Evolutionary conservation across 192 early-diverging fungal genomes (phyloP), one percentile per base, ranked within the genome.

Genomic region (Allomyces javanicus): DNA sequence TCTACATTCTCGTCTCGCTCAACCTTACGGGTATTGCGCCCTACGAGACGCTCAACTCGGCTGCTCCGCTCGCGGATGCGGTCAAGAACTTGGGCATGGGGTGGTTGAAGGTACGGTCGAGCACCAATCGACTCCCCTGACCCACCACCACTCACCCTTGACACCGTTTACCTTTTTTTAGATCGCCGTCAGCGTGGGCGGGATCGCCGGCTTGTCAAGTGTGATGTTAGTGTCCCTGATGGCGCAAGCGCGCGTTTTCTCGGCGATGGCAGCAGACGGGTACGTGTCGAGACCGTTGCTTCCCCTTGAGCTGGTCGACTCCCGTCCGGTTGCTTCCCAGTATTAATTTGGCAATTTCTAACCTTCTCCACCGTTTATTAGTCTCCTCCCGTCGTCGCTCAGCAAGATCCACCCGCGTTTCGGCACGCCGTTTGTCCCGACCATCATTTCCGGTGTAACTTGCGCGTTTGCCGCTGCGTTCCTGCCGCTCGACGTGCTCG

Each of bases 171-270:
- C n/a, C n/a, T 40, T 40, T 9, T 40, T 7, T 0, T 40, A 58
- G 12, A 79, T 91, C 62, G 65, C 90, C 64, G 80, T 89, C 19
- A 81, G 84, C 25, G 40, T 93, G 5, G 93, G 89, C 22, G 91
- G 88, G 1, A 65, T 95, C 58, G 72, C 75, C 17, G 92, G 90
- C 14, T 79, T 93, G 3, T 83, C 79, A 0, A 90, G 89, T 1
- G 93, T 93, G 0, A 85, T 92, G 24, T 77, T 93, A 5, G 77
- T 85, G 12, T 50, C 81, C 25, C 68, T 93, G 63, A 79, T 93
- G 66, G 87, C 78, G 33, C 93, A 95, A 72, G 85, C 91, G 2
- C 90, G 93, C 65, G 88, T 95, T 55, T 87, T 92, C 62, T 84
- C 85, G 25, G 76, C 87, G 25, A 92, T 95, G 93, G 85, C 90